phyloP scores from a whole-genome alignment of 768 basidiomycete species.

The Lactarius pseudohatsudake region DNA sequence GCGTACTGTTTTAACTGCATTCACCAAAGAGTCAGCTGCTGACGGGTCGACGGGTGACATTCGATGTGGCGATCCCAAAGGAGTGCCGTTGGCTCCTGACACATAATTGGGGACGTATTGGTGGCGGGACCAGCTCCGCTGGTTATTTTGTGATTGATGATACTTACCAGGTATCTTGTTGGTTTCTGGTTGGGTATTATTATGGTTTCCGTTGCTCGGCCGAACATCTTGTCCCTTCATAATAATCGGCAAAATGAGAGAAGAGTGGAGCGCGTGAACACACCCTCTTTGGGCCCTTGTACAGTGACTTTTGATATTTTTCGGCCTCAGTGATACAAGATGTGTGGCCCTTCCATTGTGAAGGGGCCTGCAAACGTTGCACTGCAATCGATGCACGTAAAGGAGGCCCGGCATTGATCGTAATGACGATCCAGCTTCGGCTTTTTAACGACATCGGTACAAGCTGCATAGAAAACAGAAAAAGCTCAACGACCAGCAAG shows the following conservation, averaged over 20 bases:
- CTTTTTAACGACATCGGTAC: constrained; percentile 88
- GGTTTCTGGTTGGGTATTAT: constrained; percentile 15
- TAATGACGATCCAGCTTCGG: constrained; percentile 87
- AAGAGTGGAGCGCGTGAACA: constrained; percentile 28
- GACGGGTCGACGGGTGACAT: constrained; percentile 45
- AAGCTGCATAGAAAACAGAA: constrained; percentile 45
- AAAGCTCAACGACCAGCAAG: background rate
- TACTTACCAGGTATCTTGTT: constrained; percentile 30
- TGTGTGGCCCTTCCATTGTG: constrained; percentile 80
- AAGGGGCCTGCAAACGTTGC: constrained; percentile 73
- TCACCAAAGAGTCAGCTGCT: constrained; percentile 25
- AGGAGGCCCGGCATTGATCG: constrained; percentile 58
- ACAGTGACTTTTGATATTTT: constrained; percentile 87
- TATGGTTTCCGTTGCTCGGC: constrained; percentile 11
- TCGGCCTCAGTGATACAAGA: constrained; percentile 88
- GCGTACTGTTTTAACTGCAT: constrained; percentile 7
- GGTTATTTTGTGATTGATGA: constrained; percentile 12
- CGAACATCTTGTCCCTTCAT: constrained; percentile 6
- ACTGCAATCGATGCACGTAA: constrained; percentile 89
- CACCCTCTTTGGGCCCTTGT: constrained; percentile 73
- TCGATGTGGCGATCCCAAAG: constrained; percentile 61
- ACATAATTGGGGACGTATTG: constrained; percentile 29
- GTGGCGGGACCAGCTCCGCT: constrained; percentile 22
- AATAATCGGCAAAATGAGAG: constrained; percentile 29
- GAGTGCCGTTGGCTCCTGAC: constrained; percentile 72